These are phyloP conservation scores for Sicyos edulis DNA, from an alignment of 306 rosid genomes.

Conservation along the genomic window DNA sequence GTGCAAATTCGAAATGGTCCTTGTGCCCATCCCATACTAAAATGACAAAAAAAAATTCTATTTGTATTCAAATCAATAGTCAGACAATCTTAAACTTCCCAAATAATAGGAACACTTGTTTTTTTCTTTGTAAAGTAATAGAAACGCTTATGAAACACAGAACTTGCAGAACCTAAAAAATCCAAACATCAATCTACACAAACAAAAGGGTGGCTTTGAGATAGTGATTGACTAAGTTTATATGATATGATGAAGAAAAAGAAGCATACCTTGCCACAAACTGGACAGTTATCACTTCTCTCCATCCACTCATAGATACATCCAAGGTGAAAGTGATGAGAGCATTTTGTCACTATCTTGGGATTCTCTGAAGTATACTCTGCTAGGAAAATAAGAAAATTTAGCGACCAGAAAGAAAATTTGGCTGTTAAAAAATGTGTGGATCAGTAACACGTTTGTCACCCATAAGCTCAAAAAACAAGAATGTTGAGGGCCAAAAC, in stretches of 20 bases:
- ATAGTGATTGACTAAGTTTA: neutral
- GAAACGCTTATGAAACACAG: neutral
- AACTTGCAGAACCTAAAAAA: neutral
- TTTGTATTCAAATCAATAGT: neutral
- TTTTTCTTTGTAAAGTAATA: neutral
- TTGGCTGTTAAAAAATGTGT: neutral
- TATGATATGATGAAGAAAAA: constrained; percentile 1
- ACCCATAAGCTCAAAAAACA: neutral
- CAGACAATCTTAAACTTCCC: neutral
- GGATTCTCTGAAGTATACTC: constrained; percentile 90
- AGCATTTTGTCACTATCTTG: constrained; percentile 84
- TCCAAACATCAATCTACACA: constrained; percentile 1
- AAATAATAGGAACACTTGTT: too few species aligned
- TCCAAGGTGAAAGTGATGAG: constrained; percentile 96
- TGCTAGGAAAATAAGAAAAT: constrained; percentile 30
- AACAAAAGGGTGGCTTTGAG: neutral
- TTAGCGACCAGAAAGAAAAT: constrained; percentile 19
- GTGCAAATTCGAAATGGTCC: neutral
- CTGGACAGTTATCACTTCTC: constrained; percentile 98
- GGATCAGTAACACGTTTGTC: neutral
- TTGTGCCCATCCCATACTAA: neutral
- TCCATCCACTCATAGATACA: constrained; percentile 99
- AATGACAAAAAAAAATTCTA: neutral
- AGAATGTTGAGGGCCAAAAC: neutral
- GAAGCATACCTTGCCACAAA: constrained; percentile 83